Evolutionary conservation across 208 protist species (phyloP).

Genomic region (Phytomonas sp.): DNA sequence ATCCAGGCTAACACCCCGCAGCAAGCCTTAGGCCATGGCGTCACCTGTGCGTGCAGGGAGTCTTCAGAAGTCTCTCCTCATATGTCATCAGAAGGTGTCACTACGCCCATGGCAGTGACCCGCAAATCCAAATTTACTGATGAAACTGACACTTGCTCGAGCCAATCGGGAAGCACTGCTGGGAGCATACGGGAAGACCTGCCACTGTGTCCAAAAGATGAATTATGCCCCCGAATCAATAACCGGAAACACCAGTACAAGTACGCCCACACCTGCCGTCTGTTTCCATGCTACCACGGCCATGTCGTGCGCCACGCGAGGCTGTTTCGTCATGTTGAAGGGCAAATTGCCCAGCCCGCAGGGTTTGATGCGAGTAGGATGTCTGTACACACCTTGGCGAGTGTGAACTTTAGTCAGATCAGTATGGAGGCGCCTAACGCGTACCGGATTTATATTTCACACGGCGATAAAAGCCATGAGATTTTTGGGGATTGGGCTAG

Average conservation of each 20-base stretch:
- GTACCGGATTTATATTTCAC: conserved; percentile 74
- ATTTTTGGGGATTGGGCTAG: conserved; percentile 81
- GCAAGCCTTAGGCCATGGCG: conserved; percentile 7
- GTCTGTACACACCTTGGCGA: conserved; percentile 50
- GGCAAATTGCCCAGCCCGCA: conserved; percentile 52
- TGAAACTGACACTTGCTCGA: conserved; percentile 25
- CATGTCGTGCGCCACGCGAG: conserved; percentile 65
- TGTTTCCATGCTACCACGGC: conserved; percentile 82
- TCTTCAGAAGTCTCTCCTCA: not conserved
- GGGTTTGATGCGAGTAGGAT: conserved; percentile 34
- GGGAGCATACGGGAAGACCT: conserved; percentile 62
- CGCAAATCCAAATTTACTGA: not conserved
- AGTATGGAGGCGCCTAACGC: conserved; percentile 72
- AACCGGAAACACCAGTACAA: conserved; percentile 75
- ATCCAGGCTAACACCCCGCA: not conserved
- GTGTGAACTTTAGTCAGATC: conserved; percentile 80
- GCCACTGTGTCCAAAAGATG: conserved; percentile 63
- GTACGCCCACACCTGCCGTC: conserved; percentile 78
- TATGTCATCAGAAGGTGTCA: not conserved
- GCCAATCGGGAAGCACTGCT: conserved; percentile 48
- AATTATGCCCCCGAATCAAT: conserved; percentile 63
- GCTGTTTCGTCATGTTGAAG: conserved; percentile 69
- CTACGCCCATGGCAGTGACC: not conserved
- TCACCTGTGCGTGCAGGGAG: not conserved
- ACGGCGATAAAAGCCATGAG: conserved; percentile 70